A percentile compares a stretch with the other conserved stretches of the same genome.
Evolutionary conservation across 2,329 filamentous ascomycete genomes (phyloP).

Genomic region (Emergomyces africanus): DNA sequence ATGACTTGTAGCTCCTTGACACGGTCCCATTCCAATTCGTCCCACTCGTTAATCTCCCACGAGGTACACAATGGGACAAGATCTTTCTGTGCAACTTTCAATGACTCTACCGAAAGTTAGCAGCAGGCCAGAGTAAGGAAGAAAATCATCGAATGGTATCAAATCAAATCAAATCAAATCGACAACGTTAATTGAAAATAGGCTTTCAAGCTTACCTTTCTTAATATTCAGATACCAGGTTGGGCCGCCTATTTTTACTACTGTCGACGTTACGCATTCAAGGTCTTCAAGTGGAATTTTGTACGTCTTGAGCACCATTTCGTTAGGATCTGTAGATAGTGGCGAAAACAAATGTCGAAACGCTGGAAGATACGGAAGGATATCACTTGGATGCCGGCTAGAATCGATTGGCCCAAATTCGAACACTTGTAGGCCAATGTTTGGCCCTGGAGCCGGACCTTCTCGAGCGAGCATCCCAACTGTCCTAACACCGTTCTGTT

Average conservation of each 20-base stretch:
- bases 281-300: conserved; percentile 65
- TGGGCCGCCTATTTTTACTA: conserved; percentile 39
- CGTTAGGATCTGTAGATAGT: conserved; percentile 52
- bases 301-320: conserved; percentile 54
- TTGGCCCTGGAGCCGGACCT: conserved; percentile 52
- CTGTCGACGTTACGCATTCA: conserved; percentile 67
- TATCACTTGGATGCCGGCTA: conserved; percentile 65
- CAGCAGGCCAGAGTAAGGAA: neutral
- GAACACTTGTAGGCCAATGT: conserved; percentile 62
- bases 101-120: conserved; percentile 29
- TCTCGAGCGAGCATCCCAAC: conserved; percentile 70
- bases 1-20: conserved; percentile 74
- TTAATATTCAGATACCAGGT: conserved; percentile 37
- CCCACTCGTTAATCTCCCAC: conserved; percentile 65
- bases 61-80: conserved; percentile 56
- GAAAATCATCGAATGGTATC: neutral
- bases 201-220: conserved; percentile 30
- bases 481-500: conserved; percentile 63
- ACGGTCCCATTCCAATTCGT: conserved; percentile 69
- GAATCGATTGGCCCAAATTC: conserved; percentile 59
- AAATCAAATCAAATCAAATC: neutral
- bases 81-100: conserved; percentile 52
- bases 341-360: conserved; percentile 57
- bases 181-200: neutral
- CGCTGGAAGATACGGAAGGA: conserved; percentile 65